These are phyloP conservation scores for Elaeagnus macrophylla DNA, from an alignment of 306 rosid genomes.

Conservation along the genomic window DNA sequence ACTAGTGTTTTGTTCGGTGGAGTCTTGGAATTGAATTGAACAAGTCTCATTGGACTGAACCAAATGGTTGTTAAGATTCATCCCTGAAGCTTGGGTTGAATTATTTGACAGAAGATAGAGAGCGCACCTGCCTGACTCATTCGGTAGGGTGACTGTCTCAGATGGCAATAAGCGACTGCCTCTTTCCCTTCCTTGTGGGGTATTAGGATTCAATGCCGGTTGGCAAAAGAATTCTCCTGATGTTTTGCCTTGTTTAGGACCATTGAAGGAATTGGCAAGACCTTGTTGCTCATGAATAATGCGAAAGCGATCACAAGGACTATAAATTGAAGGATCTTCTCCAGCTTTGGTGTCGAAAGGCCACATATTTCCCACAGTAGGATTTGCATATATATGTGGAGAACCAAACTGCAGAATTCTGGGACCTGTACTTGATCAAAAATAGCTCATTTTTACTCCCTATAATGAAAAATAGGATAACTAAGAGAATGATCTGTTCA, in stretches of 20 bases:
- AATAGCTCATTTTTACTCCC: not conserved
- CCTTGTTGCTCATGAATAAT: no score
- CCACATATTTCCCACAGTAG: constrained; percentile 1
- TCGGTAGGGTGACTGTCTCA: constrained; percentile 8
- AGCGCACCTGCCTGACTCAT: constrained; percentile 65
- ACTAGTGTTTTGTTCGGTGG: not conserved
- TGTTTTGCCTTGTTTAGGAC: no score
- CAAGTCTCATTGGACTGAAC: constrained; percentile 26
- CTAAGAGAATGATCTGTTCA: no score
- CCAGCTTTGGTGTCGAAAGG: no score
- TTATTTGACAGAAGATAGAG: constrained; percentile 99
- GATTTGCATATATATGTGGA: constrained; percentile 48
- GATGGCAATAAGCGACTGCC: no score
- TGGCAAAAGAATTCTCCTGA: no score
- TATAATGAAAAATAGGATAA: not conserved
- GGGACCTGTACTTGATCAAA: constrained; percentile 39
- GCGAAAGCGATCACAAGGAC: no score
- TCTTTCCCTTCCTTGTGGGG: no score
- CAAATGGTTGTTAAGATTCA: constrained; percentile 25
- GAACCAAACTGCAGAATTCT: constrained; percentile 62
- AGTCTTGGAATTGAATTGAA: no score
- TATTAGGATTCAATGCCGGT: no score
- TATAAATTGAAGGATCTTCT: no score
- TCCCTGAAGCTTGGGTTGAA: constrained; percentile 39
- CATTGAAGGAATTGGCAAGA: no score